phyloP scores from a whole-genome alignment of 805 yeast species.

The Cyberlindnera nakhonratchasimensis region DNA sequence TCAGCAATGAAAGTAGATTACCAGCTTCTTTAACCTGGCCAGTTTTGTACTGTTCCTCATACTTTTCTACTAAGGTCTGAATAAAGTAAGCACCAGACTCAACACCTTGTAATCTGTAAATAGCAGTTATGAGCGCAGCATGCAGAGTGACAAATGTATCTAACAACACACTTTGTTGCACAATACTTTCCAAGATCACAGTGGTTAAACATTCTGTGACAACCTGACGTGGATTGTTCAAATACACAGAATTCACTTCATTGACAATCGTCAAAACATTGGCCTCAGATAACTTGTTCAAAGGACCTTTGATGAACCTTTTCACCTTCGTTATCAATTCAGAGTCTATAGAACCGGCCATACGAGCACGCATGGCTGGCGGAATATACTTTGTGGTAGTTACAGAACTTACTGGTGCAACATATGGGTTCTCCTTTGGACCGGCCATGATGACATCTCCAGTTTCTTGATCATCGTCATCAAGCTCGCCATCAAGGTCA shows the following conservation, averaged over 20 bases:
- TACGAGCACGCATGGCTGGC: conserved; percentile 70
- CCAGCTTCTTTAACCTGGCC: conserved; percentile 49
- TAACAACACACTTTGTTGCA: conserved; percentile 59
- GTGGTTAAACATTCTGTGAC: conserved; percentile 69
- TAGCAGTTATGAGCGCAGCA: conserved; percentile 69
- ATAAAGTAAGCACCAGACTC: conserved; percentile 87
- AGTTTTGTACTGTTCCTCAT: conserved; percentile 42
- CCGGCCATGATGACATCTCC: conserved; percentile 31
- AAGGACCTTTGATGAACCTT: conserved; percentile 71
- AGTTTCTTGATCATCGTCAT: conserved; percentile 28
- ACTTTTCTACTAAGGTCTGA: conserved; percentile 73
- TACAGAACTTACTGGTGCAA: conserved; percentile 56
- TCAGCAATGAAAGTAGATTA: conserved; percentile 69
- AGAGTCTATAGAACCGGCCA: conserved; percentile 35
- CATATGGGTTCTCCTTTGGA: conserved; percentile 68
- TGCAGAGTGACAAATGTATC: conserved; percentile 80
- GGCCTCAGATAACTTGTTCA: conserved; percentile 87
- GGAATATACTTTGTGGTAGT: conserved; percentile 62
- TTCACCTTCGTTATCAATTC: conserved; percentile 49
- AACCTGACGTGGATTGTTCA: conserved; percentile 68
- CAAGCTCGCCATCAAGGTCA: conserved; percentile 36
- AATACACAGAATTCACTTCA: conserved; percentile 62
- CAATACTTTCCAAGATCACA: conserved; percentile 61
- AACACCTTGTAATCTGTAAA: conserved; percentile 76
- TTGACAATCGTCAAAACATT: conserved; percentile 68